Percentiles rank a stretch among this genome's conserved stretches.
phyloP scores from a whole-genome alignment of 495 filamentous ascomycete species.

The Hypoxylon cercidicola region DNA sequence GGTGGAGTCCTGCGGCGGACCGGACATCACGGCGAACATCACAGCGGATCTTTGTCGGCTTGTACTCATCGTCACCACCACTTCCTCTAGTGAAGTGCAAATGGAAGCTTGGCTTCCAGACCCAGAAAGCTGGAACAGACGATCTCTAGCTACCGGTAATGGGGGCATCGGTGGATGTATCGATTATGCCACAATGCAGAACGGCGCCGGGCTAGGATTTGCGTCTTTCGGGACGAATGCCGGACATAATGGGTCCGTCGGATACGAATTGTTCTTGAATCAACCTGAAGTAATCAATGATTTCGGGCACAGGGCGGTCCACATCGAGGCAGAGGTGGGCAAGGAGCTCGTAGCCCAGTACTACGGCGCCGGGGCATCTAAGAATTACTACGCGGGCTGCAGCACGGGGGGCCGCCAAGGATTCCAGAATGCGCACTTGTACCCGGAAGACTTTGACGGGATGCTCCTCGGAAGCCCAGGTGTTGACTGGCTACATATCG shows the following conservation, averaged over 20 bases:
- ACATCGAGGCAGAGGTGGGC: conserved; percentile 20
- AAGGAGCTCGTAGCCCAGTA: conserved; percentile 21
- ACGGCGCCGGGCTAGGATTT: conserved; percentile 53
- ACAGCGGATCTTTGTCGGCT: conserved; percentile 9
- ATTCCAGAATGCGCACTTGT: conserved; percentile 15
- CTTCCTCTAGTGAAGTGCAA: conserved; percentile 4
- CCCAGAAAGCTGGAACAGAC: conserved; percentile 52
- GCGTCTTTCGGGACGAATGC: conserved; percentile 58
- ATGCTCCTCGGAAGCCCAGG: conserved; percentile 23
- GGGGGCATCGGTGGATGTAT: conserved; percentile 59
- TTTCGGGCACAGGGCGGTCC: conserved; percentile 13
- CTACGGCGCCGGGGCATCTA: conserved; percentile 2
- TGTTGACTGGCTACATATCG: conserved; percentile 23
- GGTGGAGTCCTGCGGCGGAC: conserved; percentile 6
- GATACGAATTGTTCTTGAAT: conserved; percentile 34
- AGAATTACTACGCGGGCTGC: conserved; percentile 20
- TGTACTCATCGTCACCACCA: not conserved
- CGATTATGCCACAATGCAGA: conserved; percentile 57
- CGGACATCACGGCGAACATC: not conserved
- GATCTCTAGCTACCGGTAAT: conserved; percentile 53
- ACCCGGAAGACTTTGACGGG: conserved; percentile 26
- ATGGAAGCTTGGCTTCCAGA: conserved; percentile 50
- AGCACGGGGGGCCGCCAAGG: conserved; percentile 26
- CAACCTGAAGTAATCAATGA: conserved; percentile 43
- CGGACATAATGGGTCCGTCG: conserved; percentile 48